Evolutionary conservation across 1,139 yeast genomes (phyloP).

Genomic region (Dujonia santamariae): DNA sequence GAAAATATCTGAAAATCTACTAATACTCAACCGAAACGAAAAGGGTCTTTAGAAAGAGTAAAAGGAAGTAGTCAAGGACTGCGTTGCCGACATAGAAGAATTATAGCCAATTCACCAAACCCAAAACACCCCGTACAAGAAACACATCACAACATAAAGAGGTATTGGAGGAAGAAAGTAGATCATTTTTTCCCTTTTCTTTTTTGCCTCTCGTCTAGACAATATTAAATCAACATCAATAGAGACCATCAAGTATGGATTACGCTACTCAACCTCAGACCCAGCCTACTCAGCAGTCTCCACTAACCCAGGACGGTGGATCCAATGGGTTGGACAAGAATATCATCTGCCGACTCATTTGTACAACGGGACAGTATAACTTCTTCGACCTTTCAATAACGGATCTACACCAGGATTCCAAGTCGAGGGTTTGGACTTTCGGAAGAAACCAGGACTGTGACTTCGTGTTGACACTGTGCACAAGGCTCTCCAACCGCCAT

Average conservation of each 20-base stretch:
- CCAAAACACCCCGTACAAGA: too few species aligned
- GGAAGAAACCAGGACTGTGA: conserved; percentile 78
- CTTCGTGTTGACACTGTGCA: conserved; percentile 53
- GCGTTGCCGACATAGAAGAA: too few species aligned
- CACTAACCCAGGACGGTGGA: conserved; percentile 28
- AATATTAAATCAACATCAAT: too few species aligned
- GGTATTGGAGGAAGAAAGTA: too few species aligned
- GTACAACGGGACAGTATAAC: conserved; percentile 62
- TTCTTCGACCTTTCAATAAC: conserved; percentile 37
- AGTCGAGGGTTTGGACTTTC: conserved; percentile 59
- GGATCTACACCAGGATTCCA: conserved; percentile 5
- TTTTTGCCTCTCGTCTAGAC: too few species aligned
- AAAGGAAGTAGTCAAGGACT: too few species aligned
- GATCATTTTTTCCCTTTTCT: too few species aligned
- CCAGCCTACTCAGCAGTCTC: conserved; percentile 64
- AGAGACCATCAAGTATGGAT: conserved; percentile 19
- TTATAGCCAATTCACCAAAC: too few species aligned
- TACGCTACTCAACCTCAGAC: conserved; percentile 49
- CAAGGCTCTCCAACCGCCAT: conserved; percentile 75
- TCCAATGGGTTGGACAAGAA: conserved; percentile 20
- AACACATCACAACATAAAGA: too few species aligned
- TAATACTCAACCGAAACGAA: too few species aligned
- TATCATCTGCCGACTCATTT: conserved; percentile 50
- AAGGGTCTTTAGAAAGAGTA: too few species aligned
- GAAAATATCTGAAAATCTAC: too few species aligned